Base-by-base conservation (phyloP, 1,284 basidiomycete species). In the Meripilus lineatus region DNA sequence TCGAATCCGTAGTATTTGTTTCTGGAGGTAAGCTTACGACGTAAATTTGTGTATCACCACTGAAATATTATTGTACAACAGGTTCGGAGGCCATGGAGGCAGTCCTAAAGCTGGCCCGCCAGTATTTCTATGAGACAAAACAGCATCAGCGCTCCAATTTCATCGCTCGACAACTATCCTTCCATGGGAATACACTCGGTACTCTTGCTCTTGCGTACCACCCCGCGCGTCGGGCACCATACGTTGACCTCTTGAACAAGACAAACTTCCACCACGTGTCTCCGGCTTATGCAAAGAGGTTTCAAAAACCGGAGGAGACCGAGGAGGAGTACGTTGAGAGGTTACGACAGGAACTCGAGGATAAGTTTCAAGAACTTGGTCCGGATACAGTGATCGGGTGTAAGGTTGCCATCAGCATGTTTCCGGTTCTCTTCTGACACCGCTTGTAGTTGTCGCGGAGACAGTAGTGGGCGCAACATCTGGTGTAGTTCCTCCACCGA, bases 81-180 rank as follows among this genome's bases (percentile, higher is more conserved):
- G 87, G 88, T 35, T 84, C 87, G 1, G 90, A 93, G 64, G 89
- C 89, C 0, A 86, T 89, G 81, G 89, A 93, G 52, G 76, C 76
- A 40, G 81, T 79, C 13, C 72, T 92, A 45, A 93, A 93, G 64
- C 72, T 89, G 4, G 76, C 80, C 26, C 75, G 84, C 52, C 91
- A 87, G 79, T 89, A 86, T 56, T 86, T 71, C 52, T 69, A 76
- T 33, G 86, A 91, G 58, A 78, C 68, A 0, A 77, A 77, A 2
- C 81, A 93, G 61, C 69, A 75, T 0, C 65, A 83, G 52, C 75
- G 90, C 38, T 77, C 57, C 40, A 84, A 91, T 54, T 90, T 86
- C 58, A 91, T 93, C 54, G 84, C 76, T n/a, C 75, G 90, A 14
- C 62, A 83, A 40, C 66, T 89, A 18, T 89, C 85, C 2, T 93